These are phyloP conservation scores for Pseudodiploospora longispora DNA, from an alignment of 2,329 filamentous ascomycete species.

Conservation along the genomic window DNA sequence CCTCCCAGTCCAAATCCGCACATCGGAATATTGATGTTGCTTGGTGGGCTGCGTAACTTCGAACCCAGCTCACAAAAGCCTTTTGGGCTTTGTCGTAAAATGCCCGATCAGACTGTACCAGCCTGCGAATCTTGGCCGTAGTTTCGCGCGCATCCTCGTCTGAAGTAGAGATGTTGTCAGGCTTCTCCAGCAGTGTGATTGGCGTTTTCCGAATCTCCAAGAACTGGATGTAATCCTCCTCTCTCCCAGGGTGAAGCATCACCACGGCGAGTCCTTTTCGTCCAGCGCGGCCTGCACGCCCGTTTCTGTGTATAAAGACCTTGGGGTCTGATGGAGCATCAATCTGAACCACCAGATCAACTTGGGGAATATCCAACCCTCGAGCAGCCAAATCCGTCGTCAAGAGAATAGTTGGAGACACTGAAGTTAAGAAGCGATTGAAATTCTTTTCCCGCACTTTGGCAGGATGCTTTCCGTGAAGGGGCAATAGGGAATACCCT, in stretches of 20 bases:
- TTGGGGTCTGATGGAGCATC: conserved; percentile 82
- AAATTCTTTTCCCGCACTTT: conserved; percentile 88
- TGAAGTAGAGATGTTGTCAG: conserved; percentile 49
- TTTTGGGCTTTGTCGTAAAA: conserved; percentile 83
- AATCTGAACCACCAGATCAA: conserved; percentile 84
- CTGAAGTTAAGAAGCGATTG: conserved; percentile 64
- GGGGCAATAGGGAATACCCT: conserved; percentile 62
- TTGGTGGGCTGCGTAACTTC: conserved; percentile 85
- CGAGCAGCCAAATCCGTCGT: conserved; percentile 90
- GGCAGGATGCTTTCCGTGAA: conserved; percentile 87
- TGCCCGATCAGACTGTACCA: conserved; percentile 43
- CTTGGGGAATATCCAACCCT: conserved; percentile 83
- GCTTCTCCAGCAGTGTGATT: conserved; percentile 54
- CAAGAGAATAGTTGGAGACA: conserved; percentile 70
- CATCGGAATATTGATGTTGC: conserved; percentile 86
- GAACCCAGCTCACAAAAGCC: conserved; percentile 88
- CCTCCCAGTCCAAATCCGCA: conserved; percentile 74
- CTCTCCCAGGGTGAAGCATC: conserved; percentile 73
- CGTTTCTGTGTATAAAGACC: conserved; percentile 88
- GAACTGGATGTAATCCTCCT: conserved; percentile 86
- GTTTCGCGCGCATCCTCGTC: conserved; percentile 51
- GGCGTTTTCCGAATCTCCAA: conserved; percentile 82
- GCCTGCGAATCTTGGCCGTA: conserved; percentile 52
- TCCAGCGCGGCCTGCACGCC: conserved; percentile 82
- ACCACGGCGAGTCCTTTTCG: conserved; percentile 78